Base-by-base conservation (phyloP, 768 basidiomycete genomes). In the Lactifluus piperatus region DNA sequence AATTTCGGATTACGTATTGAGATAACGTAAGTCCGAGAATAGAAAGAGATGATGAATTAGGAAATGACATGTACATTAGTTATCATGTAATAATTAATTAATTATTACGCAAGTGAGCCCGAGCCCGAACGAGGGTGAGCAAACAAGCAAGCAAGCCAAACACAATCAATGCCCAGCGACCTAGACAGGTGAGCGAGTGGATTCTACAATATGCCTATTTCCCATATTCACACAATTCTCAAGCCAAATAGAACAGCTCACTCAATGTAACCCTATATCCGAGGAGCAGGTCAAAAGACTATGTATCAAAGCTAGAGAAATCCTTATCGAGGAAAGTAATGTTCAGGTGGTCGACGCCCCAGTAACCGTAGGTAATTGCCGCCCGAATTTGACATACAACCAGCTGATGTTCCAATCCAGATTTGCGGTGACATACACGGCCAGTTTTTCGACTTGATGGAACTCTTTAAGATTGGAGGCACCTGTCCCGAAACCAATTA, bases 361-460 rank as follows among this genome's bases (percentile, higher is more conserved):
- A 14, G 94, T 97, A 14, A 97, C 95, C 66, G 94, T 86, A 74
- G 74, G 83, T 75, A 67, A 55, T 62, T 59, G 57, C 60, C 55
- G 14, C 29, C 26, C 43, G 50, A 22, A 18, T 39, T 56, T 30
- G 54, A 43, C 24, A n/a, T 44, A 24, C 72, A 39, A 70, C 67
- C 22, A 69, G 71, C 57, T 73, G 72, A 51, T 26, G 20, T 43
- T 10, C 29, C 13, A 32, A 45, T 29, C 41, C 56, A 90, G 88
- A 89, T 92, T 68, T 92, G 89, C 68, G 94, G 94, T 8, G 94
- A 98, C 74, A 97, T 98, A 46, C 94, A 97, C 68, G 94, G 94
- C 10, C 95, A 97, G 69, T 97, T 97, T 70, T 97, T 88, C 72
- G 95, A 97, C 71, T 79, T 97, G 64, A 84, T 97, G 81, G 91